These are phyloP conservation scores for Fomitopsis palustris DNA, from an alignment of 1,284 basidiomycete genomes.

Conservation along the genomic window DNA sequence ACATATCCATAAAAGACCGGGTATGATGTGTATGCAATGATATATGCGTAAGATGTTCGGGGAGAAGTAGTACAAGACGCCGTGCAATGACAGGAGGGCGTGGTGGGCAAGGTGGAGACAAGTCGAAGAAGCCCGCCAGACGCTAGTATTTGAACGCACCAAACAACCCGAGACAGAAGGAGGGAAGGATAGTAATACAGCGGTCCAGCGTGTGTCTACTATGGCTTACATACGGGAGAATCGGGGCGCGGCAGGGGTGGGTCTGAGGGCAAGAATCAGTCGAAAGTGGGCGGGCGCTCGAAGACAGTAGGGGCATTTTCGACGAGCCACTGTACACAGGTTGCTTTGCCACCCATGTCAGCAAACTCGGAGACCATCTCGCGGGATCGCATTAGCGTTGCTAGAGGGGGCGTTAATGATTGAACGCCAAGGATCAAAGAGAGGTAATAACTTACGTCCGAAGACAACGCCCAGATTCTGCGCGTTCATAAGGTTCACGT, in stretches of 20 bases:
- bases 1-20: conserved; percentile 22
- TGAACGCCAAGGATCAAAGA: neutral
- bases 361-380: conserved; percentile 89
- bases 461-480: conserved; percentile 99
- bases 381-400: conserved; percentile 89
- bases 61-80: neutral
- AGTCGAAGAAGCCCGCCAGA: conserved; percentile 1
- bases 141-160: conserved; percentile 2
- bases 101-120: neutral
- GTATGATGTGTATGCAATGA: conserved; percentile 19
- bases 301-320: conserved; percentile 80
- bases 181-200: conserved; percentile 8
- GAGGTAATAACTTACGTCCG: conserved; percentile 72
- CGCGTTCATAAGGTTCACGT: conserved; percentile 90
- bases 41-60: conserved; percentile 8
- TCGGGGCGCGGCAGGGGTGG: neutral
- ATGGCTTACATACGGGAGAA: neutral
- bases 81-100: neutral
- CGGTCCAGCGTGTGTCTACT: neutral
- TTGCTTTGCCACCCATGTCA: conserved; percentile 95
- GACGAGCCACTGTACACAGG: conserved; percentile 88
- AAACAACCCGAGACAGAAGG: conserved; percentile 1
- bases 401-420: conserved; percentile 39
- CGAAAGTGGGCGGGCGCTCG: conserved; percentile 14
- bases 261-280: neutral